Base-by-base conservation (phyloP, 1,284 basidiomycete species). In the Leucoagaricus sp. region DNA sequence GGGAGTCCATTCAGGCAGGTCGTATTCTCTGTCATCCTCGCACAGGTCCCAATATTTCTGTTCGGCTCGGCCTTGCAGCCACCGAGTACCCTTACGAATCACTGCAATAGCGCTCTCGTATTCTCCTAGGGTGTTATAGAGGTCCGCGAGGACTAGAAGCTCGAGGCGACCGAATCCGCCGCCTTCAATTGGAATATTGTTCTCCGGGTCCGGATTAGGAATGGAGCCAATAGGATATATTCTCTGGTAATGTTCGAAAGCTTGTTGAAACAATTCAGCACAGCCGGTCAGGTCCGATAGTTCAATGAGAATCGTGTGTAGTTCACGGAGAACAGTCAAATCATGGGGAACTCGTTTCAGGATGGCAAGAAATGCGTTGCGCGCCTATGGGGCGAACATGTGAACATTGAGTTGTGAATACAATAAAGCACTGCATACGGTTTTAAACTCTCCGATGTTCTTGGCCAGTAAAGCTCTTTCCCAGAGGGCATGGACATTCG, bases 1-100 rank as follows among this genome's bases (percentile, higher is more conserved):
- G 7, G 60, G 64, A 1, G 53, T 21, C 28, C 71, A 62, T 9
- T 64, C 63, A 1, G 66, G 64, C 61, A 66, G 65, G 65, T 95
- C 92, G 65, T 84, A 97, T 71, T 98, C 96, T 54, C 94, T 77
- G 69, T 98, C 95, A 67, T 97, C 96, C 34, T 85, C 82, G 54
- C 87, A 83, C 21, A 82, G 70, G 62, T 95, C 92, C 94, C 95
- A 97, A 55, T 87, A 87, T 55, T 76, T 81, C 68, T 91, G 85
- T 31, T 79, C 74, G n/a, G 73, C 76, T 33, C 96, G 76, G 0
- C 93, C 93, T 68, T 96, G 93, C 10, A 98, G 72, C 96, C 96
- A 98, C 46, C 96, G 75, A 49, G 86, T 88, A 0, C 94, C 95
- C 52, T 79, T 78, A 38, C 90, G 79, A 55, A 97, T 87, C 0